Evolutionary conservation across 2,329 filamentous ascomycete species (phyloP).

Genomic region (Aureobasidium melanogenum): DNA sequence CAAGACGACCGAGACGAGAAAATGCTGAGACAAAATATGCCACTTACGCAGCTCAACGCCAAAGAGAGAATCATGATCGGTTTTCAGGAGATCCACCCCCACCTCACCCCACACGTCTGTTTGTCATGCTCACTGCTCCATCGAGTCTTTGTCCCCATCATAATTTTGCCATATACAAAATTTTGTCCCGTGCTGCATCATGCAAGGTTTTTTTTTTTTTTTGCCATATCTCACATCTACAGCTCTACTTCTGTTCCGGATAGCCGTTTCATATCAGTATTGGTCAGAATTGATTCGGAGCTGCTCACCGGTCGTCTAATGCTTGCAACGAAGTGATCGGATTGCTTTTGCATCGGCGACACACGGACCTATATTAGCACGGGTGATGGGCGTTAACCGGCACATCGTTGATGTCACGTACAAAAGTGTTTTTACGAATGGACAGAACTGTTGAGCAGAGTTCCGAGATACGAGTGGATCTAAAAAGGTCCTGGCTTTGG

Average conservation of each 20-base stretch:
- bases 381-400: neutral
- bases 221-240: neutral
- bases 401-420: neutral
- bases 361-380: neutral
- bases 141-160: neutral
- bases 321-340: neutral
- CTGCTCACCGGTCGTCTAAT: neutral
- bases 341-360: neutral
- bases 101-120: neutral
- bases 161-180: neutral
- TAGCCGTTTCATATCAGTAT: neutral
- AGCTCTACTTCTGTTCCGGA: neutral
- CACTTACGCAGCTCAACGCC: neutral
- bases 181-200: neutral
- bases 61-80: neutral
- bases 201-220: neutral
- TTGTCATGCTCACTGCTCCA: neutral
- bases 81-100: neutral
- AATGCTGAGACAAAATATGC: slow-evolving; percentile 1
- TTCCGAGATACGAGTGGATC: neutral
- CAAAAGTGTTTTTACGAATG: neutral
- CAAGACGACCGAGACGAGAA: neutral
- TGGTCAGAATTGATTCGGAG: neutral
- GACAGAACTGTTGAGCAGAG: neutral
- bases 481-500: neutral